These are phyloP conservation scores for Cylindrodendrum hubeiense DNA, from an alignment of 2,329 filamentous ascomycete genomes.

Conservation along the genomic window DNA sequence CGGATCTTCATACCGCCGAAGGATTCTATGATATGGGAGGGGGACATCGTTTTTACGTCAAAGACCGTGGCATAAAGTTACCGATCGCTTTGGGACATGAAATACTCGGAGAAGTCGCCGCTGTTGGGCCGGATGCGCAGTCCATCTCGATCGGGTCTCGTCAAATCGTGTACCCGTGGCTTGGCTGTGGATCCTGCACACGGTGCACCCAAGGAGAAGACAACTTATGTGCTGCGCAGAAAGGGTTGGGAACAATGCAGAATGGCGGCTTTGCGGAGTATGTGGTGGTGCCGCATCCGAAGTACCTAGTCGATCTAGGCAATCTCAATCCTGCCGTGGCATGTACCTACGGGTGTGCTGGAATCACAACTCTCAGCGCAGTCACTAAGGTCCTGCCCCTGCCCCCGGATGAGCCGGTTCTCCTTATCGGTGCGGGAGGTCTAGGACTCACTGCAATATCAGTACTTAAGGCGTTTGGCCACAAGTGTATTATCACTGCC, in stretches of 20 bases:
- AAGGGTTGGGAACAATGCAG: constrained; percentile 18
- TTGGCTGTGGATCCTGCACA: constrained; percentile 20
- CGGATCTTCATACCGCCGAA: constrained; percentile 27
- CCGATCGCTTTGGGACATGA: constrained; percentile 22
- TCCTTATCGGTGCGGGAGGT: constrained; percentile 22
- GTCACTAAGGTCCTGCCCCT: constrained; percentile 24
- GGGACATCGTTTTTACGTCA: constrained; percentile 24
- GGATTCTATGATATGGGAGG: constrained; percentile 26
- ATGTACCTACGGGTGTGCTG: constrained; percentile 23
- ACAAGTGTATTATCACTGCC: constrained; percentile 19
- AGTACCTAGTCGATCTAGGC: constrained; percentile 21
- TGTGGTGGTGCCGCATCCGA: constrained; percentile 19
- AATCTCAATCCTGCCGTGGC: constrained; percentile 22
- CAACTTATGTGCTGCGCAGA: constrained; percentile 19
- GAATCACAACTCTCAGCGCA: constrained; percentile 24
- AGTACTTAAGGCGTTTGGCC: constrained; percentile 11
- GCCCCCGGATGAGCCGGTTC: constrained; percentile 14
- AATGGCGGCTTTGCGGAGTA: constrained; percentile 26
- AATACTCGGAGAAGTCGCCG: constrained; percentile 20
- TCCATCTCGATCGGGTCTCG: constrained; percentile 11
- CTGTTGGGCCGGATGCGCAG: constrained; percentile 14
- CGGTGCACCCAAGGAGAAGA: constrained; percentile 27
- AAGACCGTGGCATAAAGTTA: constrained; percentile 27
- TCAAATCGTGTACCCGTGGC: constrained; percentile 26
- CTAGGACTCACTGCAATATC: constrained; percentile 22